Percentiles rank a stretch among this genome's conserved stretches.
Evolutionary conservation across 2,329 filamentous ascomycete genomes (phyloP).

Genomic region (Alternaria sp.): DNA sequence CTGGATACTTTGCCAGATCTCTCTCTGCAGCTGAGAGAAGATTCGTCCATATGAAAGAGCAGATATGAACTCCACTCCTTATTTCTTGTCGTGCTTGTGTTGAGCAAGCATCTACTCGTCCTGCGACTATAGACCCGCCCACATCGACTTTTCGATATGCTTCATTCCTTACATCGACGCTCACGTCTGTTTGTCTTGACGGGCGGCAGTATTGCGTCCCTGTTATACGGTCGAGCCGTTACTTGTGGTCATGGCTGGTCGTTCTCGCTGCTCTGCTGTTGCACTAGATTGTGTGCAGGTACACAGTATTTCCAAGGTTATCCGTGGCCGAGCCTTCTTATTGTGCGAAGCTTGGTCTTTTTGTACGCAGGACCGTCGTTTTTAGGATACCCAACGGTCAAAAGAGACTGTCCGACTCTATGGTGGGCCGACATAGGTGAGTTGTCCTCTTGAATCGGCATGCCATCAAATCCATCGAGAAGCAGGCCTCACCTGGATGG

Average conservation of each 20-base stretch:
- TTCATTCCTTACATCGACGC: not conserved
- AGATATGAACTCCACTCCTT: not conserved
- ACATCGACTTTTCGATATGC: not conserved
- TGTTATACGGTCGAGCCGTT: not conserved
- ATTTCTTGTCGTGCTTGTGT: not conserved
- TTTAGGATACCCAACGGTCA: not conserved
- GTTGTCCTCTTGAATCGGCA: not conserved
- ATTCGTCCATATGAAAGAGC: conserved; percentile 6
- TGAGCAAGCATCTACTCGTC: not conserved
- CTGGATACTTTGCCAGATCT: not conserved
- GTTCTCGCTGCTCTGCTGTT: not conserved
- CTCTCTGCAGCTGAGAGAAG: not conserved
- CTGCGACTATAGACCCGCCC: not conserved
- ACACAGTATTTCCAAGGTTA: not conserved
- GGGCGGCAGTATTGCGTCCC: not conserved
- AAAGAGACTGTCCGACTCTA: not conserved
- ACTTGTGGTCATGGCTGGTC: no score
- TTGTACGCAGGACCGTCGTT: not conserved
- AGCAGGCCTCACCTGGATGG: not conserved
- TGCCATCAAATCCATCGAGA: no score
- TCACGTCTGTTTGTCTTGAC: not conserved
- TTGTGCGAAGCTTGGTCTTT: not conserved
- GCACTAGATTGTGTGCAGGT: not conserved
- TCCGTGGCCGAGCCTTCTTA: not conserved
- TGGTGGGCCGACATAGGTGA: not conserved